These are phyloP conservation scores for Pythium scleroteichum DNA, from an alignment of 352 stramenopile species.

Conservation along the genomic window DNA sequence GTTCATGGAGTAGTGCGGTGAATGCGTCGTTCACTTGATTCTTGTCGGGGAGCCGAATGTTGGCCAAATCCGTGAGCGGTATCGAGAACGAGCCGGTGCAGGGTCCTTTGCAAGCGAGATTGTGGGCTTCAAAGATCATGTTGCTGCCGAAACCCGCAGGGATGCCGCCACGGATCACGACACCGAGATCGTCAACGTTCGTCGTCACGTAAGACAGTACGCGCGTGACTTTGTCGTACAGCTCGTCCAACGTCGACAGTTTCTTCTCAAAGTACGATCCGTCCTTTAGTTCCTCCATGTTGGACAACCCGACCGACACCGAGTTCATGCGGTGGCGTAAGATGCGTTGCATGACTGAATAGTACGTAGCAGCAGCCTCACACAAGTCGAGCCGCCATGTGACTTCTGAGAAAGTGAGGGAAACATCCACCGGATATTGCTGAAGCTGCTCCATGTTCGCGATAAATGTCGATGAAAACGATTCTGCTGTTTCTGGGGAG, in stretches of 20 bases:
- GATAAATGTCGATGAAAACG: slow-evolving; percentile 41
- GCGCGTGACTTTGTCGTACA: slow-evolving; percentile 57
- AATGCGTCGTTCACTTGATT: slow-evolving; percentile 10
- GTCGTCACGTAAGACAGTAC: slow-evolving; percentile 53
- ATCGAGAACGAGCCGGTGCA: slow-evolving; percentile 58
- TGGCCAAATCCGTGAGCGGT: slow-evolving; percentile 50
- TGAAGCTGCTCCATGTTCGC: slow-evolving; percentile 59
- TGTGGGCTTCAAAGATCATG: slow-evolving; percentile 53
- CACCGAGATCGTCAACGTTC: slow-evolving; percentile 65
- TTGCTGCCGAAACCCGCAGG: slow-evolving; percentile 53
- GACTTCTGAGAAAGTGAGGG: slow-evolving; percentile 61
- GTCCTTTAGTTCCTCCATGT: slow-evolving; percentile 58
- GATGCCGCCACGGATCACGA: slow-evolving; percentile 58
- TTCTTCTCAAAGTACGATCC: slow-evolving; percentile 61
- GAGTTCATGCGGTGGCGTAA: slow-evolving; percentile 72
- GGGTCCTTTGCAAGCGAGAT: slow-evolving; percentile 66
- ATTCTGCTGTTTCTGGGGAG: slow-evolving; percentile 22
- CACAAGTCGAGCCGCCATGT: slow-evolving; percentile 68
- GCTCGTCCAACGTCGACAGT: slow-evolving; percentile 47
- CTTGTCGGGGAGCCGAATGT: not conserved
- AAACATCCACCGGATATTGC: slow-evolving; percentile 70
- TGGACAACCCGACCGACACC: slow-evolving; percentile 48
- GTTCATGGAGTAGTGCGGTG: slow-evolving; percentile 52
- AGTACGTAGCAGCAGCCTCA: slow-evolving; percentile 53
- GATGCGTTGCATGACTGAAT: slow-evolving; percentile 60